A percentile compares a stretch with the other conserved stretches of the same genome.
phyloP scores from a whole-genome alignment of 371 early-diverging fungal genomes.

The Smittium culicis region DNA sequence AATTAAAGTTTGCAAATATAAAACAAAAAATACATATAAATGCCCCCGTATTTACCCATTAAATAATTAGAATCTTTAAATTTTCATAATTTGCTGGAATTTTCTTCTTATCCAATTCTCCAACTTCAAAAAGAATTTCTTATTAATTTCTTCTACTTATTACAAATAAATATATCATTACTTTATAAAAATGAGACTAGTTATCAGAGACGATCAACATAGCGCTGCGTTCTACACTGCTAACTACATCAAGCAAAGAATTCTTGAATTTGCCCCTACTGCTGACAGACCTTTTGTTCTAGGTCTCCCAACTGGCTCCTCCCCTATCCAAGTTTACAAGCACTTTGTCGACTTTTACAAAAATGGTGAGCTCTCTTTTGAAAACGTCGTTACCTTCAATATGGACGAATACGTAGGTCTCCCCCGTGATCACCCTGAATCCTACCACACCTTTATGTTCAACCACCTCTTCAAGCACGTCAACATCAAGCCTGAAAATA shows the following conservation, averaged over 20 bases:
- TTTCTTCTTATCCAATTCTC: no score
- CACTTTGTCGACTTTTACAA: constrained; percentile 38
- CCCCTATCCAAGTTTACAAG: constrained; percentile 62
- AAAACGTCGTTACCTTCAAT: constrained; percentile 47
- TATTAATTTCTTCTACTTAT: no score
- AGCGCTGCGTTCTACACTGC: constrained; percentile 38
- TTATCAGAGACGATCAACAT: constrained; percentile 31
- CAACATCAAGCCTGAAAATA: constrained; percentile 60
- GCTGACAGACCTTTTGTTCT: constrained; percentile 63
- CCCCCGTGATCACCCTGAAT: constrained; percentile 58
- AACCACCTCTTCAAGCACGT: constrained; percentile 68
- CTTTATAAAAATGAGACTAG: constrained; percentile 25
- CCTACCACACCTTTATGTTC: constrained; percentile 82
- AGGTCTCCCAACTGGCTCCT: constrained; percentile 74
- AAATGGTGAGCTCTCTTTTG: constrained; percentile 41
- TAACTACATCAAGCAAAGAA: constrained; percentile 64
- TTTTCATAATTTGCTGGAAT: no score
- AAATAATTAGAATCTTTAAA: no score
- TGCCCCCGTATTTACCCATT: no score
- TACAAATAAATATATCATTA: no score
- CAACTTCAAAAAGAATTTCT: no score
- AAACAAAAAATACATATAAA: no score
- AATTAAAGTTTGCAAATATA: no score
- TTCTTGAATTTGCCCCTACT: constrained; percentile 61
- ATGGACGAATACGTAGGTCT: constrained; percentile 49